Base-by-base conservation (phyloP, 2,329 filamentous ascomycete genomes). In the Gaeumannomyces sp. region DNA sequence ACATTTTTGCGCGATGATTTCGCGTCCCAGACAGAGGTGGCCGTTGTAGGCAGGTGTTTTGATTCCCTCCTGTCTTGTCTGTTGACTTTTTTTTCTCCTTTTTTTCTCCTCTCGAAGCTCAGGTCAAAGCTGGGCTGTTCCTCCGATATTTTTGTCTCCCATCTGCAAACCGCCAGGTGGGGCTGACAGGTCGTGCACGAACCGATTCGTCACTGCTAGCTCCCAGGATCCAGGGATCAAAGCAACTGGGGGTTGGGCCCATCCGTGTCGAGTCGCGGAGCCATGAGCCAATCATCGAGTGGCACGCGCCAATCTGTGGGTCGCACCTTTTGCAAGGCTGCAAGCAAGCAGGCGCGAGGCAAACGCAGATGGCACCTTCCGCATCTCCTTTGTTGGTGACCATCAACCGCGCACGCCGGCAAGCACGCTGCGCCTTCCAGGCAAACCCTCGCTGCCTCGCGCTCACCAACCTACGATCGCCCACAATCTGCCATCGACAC, bases 1-100 rank as follows among this genome's bases (percentile, higher is more conserved):
- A 88, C 94, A 97, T 97, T 63, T 53, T 10, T n/a, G 45, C 45
- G 45, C 22, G 45, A 53, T 10, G 16, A n/a, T 2, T n/a, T n/a
- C 6, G 19, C 38, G 38, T 45, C 38, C 38, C 13, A 16, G 38
- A 19, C 19, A 19, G 13, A 45, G 19, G 35, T 38, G 14, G 45
- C 22, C 22, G 22, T n/a, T 53, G 45, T n/a, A 19, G 8, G 45
- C 16, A 19, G 45, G 45, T 53, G 22, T n/a, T n/a, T 53, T 7
- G 22, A 53, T 10, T n/a, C 10, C 19, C 19, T 50, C 45, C 8
- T 19, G 6, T n/a, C 45, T 38, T 50, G 45, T 50, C 19, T 8
- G 45, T n/a, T 22, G 19, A 14, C 45, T 29, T 33, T 60, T 35
- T 60, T 60, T 60, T 27, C 16, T 29, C 7, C 13, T 10, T 19